A percentile compares a stretch with the other conserved stretches of the same genome.
These are phyloP conservation scores for Psilocybe sp. DNA, from an alignment of 768 basidiomycete genomes.

Conservation along the genomic window DNA sequence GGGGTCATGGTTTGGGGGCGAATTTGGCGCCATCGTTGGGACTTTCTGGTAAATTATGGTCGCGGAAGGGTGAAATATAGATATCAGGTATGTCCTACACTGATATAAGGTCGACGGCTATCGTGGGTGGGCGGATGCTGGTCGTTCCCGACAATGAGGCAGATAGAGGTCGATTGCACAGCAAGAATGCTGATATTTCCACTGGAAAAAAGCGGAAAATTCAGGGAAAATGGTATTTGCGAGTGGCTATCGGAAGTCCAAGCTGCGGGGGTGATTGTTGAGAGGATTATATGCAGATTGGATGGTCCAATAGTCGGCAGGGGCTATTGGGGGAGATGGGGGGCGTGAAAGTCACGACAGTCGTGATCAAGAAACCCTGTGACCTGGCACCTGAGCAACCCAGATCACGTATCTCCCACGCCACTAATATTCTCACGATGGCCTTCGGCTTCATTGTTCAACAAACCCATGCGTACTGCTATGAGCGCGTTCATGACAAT, in stretches of 20 bases:
- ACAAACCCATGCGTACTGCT: too few relatives aligned
- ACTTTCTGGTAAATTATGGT: not conserved
- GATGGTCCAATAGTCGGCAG: slow-evolving; percentile 10
- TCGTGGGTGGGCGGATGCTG: not conserved
- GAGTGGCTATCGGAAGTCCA: not conserved
- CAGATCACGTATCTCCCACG: slow-evolving; percentile 30
- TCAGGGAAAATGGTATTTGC: slow-evolving; percentile 1
- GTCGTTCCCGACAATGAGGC: slow-evolving; percentile 7
- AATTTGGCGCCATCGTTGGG: slow-evolving; percentile 32
- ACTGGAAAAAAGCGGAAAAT: slow-evolving; percentile 19
- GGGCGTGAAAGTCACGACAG: slow-evolving; percentile 40
- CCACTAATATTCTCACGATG: slow-evolving; percentile 15
- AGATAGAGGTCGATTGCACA: slow-evolving; percentile 8
- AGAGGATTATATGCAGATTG: slow-evolving; percentile 4
- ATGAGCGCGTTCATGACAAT: too few relatives aligned
- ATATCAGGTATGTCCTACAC: not conserved
- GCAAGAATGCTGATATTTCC: slow-evolving; percentile 8
- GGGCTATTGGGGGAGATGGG: slow-evolving; percentile 26
- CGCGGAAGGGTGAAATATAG: not conserved
- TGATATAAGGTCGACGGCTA: not conserved
- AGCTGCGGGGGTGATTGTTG: not conserved
- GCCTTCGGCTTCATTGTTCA: too few relatives aligned
- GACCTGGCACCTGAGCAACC: slow-evolving; percentile 32
- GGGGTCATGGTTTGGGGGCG: slow-evolving; percentile 36
- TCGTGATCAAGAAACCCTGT: slow-evolving; percentile 40